Percentiles rank a stretch among this genome's conserved stretches.
These are phyloP conservation scores for Golubevia sp. DNA, from an alignment of 1,284 basidiomycete species.

Conservation along the genomic window DNA sequence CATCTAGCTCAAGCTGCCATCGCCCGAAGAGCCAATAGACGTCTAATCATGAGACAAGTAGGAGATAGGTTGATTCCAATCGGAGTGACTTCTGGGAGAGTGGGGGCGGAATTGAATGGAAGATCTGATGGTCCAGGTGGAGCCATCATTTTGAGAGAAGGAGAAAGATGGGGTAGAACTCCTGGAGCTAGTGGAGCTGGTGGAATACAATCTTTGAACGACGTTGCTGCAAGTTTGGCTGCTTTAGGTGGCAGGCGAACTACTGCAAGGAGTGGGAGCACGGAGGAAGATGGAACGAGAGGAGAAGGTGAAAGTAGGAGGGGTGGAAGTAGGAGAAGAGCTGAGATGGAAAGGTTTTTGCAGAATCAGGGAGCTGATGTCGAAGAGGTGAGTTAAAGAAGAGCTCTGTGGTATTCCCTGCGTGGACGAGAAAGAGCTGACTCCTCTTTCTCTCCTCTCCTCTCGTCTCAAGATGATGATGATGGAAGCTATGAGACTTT, in stretches of 20 bases:
- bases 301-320: constrained; percentile 7
- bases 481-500: constrained; percentile 57
- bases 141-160: constrained; percentile 52
- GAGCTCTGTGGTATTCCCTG: too few relatives aligned
- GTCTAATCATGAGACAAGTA: constrained; percentile 59
- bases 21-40: constrained; percentile 47
- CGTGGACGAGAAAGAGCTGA: background rate
- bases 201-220: background rate
- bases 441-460: background rate
- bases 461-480: constrained; percentile 29
- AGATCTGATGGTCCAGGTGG: constrained; percentile 47
- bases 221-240: background rate
- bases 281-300: background rate
- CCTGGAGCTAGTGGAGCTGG: background rate
- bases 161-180: constrained; percentile 21
- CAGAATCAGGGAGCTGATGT: background rate
- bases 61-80: constrained; percentile 56
- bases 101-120: constrained; percentile 44
- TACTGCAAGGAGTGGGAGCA: background rate
- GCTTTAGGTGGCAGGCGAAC: background rate
- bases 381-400: too few relatives aligned
- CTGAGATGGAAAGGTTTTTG: background rate
- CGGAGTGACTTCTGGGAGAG: constrained; percentile 53
- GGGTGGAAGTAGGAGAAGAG: constrained; percentile 9
- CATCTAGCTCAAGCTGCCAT: constrained; percentile 39